Conservation (phyloP, 352 stramenopile species). For the Globisporangium recalcitrans region DNA sequence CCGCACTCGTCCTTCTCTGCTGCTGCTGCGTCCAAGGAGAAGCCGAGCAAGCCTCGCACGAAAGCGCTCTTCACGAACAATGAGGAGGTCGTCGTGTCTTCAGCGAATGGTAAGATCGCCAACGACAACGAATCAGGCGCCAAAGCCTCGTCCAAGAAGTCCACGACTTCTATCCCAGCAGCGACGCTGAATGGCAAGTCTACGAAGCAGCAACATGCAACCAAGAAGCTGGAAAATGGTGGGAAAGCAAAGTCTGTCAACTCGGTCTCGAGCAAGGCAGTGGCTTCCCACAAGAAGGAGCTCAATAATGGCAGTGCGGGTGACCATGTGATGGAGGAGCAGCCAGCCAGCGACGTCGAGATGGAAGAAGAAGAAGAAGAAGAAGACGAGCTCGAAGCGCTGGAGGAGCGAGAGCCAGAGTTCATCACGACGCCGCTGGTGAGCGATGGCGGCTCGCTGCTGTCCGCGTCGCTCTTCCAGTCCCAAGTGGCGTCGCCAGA, state of each 20-base stretch:
- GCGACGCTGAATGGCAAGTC: background rate
- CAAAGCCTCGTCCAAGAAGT: slow-evolving; percentile 1
- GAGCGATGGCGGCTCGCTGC: slow-evolving; percentile 34
- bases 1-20: too few relatives aligned
- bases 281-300: background rate
- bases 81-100: background rate
- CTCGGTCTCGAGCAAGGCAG: background rate
- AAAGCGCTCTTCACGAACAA: slow-evolving; percentile 14
- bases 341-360: slow-evolving; percentile 11
- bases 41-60: slow-evolving; percentile 14
- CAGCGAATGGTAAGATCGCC: background rate
- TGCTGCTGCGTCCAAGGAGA: background rate
- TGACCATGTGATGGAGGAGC: background rate
- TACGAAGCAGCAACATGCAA: background rate
- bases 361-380: slow-evolving; percentile 19
- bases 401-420: slow-evolving; percentile 37
- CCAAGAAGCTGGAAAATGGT: background rate
- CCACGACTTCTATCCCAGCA: background rate
- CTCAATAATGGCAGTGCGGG: background rate
- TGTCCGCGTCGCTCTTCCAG: slow-evolving; percentile 43
- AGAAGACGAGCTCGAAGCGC: slow-evolving; percentile 22
- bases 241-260: background rate
- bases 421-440: slow-evolving; percentile 32
- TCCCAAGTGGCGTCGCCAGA: slow-evolving; percentile 14
- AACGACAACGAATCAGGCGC: background rate